phyloP scores from a whole-genome alignment of 495 filamentous ascomycete genomes.

The Filosporella fistucella region DNA sequence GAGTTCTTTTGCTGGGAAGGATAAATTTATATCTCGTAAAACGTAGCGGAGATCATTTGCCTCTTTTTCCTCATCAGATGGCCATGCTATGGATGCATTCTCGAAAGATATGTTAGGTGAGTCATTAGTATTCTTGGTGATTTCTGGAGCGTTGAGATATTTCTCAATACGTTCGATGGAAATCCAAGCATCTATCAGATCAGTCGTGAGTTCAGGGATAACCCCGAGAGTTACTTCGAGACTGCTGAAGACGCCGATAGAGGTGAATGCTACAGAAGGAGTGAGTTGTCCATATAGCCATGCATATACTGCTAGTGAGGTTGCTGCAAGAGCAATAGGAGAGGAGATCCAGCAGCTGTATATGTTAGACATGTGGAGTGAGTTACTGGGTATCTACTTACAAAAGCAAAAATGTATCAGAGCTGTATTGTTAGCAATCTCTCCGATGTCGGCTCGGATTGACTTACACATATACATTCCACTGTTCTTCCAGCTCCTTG shows the following conservation, averaged over 20 bases:
- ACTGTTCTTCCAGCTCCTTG: constrained; percentile 60
- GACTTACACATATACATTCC: constrained; percentile 57
- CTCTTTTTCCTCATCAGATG: constrained; percentile 47
- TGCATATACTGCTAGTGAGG: constrained; percentile 66
- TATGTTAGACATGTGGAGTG: constrained; percentile 29
- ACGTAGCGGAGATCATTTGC: constrained; percentile 52
- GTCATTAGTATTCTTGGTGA: constrained; percentile 48
- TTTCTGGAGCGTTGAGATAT: constrained; percentile 66
- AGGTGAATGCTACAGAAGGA: constrained; percentile 77
- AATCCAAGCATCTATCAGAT: constrained; percentile 65
- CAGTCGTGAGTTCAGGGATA: constrained; percentile 69
- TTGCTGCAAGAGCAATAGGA: constrained; percentile 68
- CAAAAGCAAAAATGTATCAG: constrained; percentile 22
- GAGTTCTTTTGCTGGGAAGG: constrained; percentile 62
- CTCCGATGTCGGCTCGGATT: constrained; percentile 24
- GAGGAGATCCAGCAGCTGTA: constrained; percentile 68
- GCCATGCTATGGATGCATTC: constrained; percentile 72
- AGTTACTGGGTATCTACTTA: constrained; percentile 7
- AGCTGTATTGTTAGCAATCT: constrained; percentile 3
- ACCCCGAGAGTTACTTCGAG: constrained; percentile 67
- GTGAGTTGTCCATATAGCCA: constrained; percentile 54
- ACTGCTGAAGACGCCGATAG: constrained; percentile 66
- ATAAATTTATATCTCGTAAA: constrained; percentile 56
- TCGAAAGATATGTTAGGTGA: constrained; percentile 59
- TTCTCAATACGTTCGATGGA: constrained; percentile 70